Evolutionary conservation across 2,329 filamentous ascomycete species (phyloP), one percentile per base, ranked within the genome.

Genomic region (Thelonectria rubi): DNA sequence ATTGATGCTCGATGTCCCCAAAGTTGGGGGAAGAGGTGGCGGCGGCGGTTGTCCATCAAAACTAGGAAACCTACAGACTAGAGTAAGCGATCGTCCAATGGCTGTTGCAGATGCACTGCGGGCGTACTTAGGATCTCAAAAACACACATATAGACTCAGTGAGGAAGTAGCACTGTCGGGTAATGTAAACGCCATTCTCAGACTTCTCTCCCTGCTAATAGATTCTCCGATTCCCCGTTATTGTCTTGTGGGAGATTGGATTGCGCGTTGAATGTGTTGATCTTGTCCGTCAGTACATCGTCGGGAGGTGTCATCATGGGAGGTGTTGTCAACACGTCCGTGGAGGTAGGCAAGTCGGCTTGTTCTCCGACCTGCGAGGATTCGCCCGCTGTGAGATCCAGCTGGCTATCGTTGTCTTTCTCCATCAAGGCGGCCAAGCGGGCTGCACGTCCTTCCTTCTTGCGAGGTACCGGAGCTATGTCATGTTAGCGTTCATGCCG

Each of bases 371-470:
- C 63, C 17, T 53, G 48, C 20, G 45, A 21, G 18, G 56, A 50
- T 14, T 58, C 58, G 12, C 42, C 32, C 7, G 15, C 45, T 21
- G 61, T 60, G 3, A 46, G 57, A 14, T 53, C 62, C 11, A 39
- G 40, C 2, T 48, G 40, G 11, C 58, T 55, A 17, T 69, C 65
- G 43, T 64, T 77, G 53, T 82, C 79, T 18, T 75, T 75, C 59
- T 82, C 80, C 79, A 84, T 81, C 77, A 84, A 80, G 30, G 82
- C 81, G 11, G 82, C 82, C 20, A 85, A 72, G 15, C 83, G 79
- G 40, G 83, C 82, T n/a, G 83, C 83, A 8, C 83, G 80, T 34
- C 83, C 83, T 74, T 85, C 83, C 68, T 85, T 85, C 74, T 85
- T 85, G 46, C 83, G 78, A 30, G 83, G 83, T 12, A 84, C 79